A percentile compares a stretch with the other conserved stretches of the same genome.
Conservation (phyloP, 169 alveolate genomes). For the Cryptosporidium ryanae region DNA sequence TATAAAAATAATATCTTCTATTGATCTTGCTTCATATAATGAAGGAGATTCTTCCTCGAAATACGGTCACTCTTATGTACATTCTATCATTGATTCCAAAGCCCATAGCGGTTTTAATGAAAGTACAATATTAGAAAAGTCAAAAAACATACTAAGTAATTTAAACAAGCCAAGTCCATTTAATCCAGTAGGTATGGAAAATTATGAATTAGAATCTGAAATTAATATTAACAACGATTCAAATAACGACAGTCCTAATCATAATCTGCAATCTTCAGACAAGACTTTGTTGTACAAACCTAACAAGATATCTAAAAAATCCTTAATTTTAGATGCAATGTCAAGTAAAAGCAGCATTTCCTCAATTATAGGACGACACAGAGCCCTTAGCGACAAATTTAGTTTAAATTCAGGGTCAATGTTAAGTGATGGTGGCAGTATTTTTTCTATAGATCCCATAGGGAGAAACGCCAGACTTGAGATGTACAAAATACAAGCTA, state of each 20-base stretch:
- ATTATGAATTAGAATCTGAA: not conserved
- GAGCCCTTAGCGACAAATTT: slow-evolving; percentile 49
- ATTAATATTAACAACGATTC: not conserved
- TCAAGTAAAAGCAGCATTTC: slow-evolving; percentile 43
- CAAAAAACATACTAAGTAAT: slow-evolving; percentile 31
- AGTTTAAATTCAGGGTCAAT: slow-evolving; percentile 56
- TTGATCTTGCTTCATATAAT: slow-evolving; percentile 4
- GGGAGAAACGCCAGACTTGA: slow-evolving; percentile 72
- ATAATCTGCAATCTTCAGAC: not conserved
- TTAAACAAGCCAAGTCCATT: slow-evolving; percentile 54
- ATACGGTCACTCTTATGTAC: not conserved
- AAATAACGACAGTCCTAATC: not conserved
- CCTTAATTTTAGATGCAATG: not conserved
- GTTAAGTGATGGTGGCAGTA: slow-evolving; percentile 44
- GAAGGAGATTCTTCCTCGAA: slow-evolving; percentile 7
- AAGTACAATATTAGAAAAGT: slow-evolving; percentile 37
- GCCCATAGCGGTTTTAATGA: not conserved
- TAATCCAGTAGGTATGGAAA: slow-evolving; percentile 46
- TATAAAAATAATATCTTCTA: slow-evolving; percentile 18
- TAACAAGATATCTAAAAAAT: not conserved
- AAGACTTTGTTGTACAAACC: not conserved
- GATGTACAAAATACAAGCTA: slow-evolving; percentile 73
- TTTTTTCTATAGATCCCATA: slow-evolving; percentile 65
- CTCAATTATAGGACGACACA: slow-evolving; percentile 12
- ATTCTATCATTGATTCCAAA: not conserved